A percentile compares a stretch with the other conserved stretches of the same genome.
phyloP scores from a whole-genome alignment of 1,284 basidiomycete species.

The Mycena citricolor region DNA sequence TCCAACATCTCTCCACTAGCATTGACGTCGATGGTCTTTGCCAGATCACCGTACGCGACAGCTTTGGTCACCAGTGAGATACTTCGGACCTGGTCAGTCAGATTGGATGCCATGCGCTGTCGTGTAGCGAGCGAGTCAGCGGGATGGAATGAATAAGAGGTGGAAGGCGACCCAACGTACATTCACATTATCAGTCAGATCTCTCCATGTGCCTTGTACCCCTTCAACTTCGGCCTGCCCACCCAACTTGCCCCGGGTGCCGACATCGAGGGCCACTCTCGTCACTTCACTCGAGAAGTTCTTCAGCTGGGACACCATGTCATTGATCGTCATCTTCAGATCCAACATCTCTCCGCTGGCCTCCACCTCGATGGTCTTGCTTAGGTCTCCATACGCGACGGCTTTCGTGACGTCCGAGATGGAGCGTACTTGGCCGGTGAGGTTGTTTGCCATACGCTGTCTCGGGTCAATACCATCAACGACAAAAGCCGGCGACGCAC shows the following conservation, averaged over 20 bases:
- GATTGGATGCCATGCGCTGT: slow-evolving; percentile 53
- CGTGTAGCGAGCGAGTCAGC: not conserved
- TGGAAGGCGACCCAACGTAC: not conserved
- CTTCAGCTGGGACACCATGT: slow-evolving; percentile 77
- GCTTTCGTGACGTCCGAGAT: slow-evolving; percentile 15
- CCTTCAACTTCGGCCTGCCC: slow-evolving; percentile 14
- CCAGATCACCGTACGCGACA: slow-evolving; percentile 36
- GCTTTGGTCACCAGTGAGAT: slow-evolving; percentile 72
- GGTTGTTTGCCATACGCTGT: slow-evolving; percentile 26
- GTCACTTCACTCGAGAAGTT: slow-evolving; percentile 86
- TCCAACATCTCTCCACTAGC: slow-evolving; percentile 82
- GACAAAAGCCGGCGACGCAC: too few species aligned
- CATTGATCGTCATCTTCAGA: slow-evolving; percentile 44
- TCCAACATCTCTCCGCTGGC: slow-evolving; percentile 15
- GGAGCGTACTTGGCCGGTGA: slow-evolving; percentile 14
- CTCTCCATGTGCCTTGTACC: slow-evolving; percentile 17
- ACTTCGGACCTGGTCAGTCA: slow-evolving; percentile 85
- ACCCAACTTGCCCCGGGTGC: slow-evolving; percentile 47
- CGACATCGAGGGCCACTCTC: slow-evolving; percentile 77
- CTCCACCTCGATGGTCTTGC: slow-evolving; percentile 12
- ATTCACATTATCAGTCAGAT: slow-evolving; percentile 16
- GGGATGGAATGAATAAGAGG: too few species aligned
- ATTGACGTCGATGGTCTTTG: slow-evolving; percentile 78
- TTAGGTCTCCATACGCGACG: slow-evolving; percentile 12
- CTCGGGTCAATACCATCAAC: not conserved